Base-by-base conservation (phyloP, 257 asterid genomes). In the Solanum sitiens region DNA sequence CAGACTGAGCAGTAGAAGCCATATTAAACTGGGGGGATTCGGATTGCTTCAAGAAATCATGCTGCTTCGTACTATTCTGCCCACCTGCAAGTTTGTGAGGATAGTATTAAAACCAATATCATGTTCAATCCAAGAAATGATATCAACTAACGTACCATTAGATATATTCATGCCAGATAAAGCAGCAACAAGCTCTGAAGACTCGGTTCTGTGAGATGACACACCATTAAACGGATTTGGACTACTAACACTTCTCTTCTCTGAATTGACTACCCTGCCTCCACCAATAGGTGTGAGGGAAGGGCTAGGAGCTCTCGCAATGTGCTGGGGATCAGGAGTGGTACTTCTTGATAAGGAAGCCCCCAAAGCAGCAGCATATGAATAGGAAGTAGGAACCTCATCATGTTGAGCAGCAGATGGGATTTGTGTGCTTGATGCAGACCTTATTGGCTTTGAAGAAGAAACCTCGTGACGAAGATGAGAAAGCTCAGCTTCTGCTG, bases 361-460 rank as follows among this genome's bases (percentile, higher is more conserved):
- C 88, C 98, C 98, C 91, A 95, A 88, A 77, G 90, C 99, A 86
- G 99, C 98, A 87, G 99, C 99, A 91, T 96, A 96, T 73, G 99
- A 96, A 88, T 94, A 95, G 84, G 98, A 92, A 15, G 96, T 71
- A 68, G 96, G 91, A 75, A 90, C 80, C 47, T 90, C 95, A 37
- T 85, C 89, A 88, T 91, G 94, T 90, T 93, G 98, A 88, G 91
- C 74, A 88, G 87, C 92, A 87, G 98, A 91, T 65, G 92, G 86
- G 89, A 80, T 87, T 86, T 93, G 98, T 76, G 83, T 87, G 89
- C 83, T 90, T 83, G 92, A 84, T 87, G 92, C 56, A 25, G 98
- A 88, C 75, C 89, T 92, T 44, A 91, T 76, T 25, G 94, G 89
- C 83, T 93, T 96, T 40, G 93, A 80, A 74, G 96, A 86, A 59